Conservation (phyloP, 163 green algal species). For the Scenedesmus sp. region DNA sequence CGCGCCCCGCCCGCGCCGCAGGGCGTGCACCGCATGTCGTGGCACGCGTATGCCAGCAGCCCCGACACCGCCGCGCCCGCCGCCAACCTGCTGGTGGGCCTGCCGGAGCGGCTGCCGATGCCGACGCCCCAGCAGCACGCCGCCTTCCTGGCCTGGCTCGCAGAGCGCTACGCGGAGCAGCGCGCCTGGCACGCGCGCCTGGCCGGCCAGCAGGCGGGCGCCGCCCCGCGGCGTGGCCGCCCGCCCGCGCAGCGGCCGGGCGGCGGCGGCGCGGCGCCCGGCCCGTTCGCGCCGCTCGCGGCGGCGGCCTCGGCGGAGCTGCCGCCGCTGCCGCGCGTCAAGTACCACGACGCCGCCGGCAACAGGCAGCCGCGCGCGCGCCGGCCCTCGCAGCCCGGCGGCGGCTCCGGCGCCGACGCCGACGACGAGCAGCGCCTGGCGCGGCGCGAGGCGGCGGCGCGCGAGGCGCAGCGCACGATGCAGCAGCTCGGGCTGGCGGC, state of each 20-base stretch:
- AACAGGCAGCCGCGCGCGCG: too few relatives aligned
- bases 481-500: too few relatives aligned
- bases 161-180: background rate
- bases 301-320: background rate
- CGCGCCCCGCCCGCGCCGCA: background rate
- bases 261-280: background rate
- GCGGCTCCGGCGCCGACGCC: too few relatives aligned
- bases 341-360: background rate
- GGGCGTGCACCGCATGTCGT: background rate
- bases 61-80: background rate
- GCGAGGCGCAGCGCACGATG: too few relatives aligned
- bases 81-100: background rate
- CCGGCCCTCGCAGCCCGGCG: too few relatives aligned
- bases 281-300: too few relatives aligned
- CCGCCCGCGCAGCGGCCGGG: background rate
- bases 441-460: too few relatives aligned
- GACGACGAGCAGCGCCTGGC: too few relatives aligned
- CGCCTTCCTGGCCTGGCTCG: slow-evolving; percentile 2
- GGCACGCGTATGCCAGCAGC: background rate
- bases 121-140: background rate
- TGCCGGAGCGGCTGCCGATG: background rate
- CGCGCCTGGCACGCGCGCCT: background rate
- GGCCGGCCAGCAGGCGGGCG: background rate
- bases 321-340: slow-evolving; percentile 16
- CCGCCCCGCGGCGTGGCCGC: background rate